phyloP scores from a whole-genome alignment of 768 basidiomycete species.

The Fistulinella prunicolor region DNA sequence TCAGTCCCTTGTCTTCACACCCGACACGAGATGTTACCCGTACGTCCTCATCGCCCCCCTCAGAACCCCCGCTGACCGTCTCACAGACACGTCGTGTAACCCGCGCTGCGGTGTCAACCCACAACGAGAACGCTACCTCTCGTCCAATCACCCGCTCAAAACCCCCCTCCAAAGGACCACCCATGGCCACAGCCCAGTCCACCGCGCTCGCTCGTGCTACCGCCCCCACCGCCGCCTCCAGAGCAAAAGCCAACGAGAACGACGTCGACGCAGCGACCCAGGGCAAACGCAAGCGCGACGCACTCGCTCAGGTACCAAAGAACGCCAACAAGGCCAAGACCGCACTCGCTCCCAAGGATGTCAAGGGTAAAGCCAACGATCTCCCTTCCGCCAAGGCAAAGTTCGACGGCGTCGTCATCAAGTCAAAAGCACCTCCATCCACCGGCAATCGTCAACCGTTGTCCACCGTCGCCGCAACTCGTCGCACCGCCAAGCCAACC shows the following conservation, averaged over 20 bases:
- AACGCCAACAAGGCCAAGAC: slow-evolving; percentile 42
- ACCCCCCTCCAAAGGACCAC: slow-evolving; percentile 40
- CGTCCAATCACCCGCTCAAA: slow-evolving; percentile 63
- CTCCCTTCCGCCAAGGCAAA: slow-evolving; percentile 43
- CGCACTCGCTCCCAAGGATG: slow-evolving; percentile 31
- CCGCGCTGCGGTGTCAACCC: slow-evolving; percentile 49
- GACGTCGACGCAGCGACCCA: slow-evolving; percentile 47
- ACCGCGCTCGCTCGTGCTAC: slow-evolving; percentile 40
- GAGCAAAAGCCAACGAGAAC: slow-evolving; percentile 36
- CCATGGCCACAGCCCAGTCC: slow-evolving; percentile 36
- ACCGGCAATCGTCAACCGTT: slow-evolving; percentile 48
- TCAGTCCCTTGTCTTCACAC: slow-evolving; percentile 31
- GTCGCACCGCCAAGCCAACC: slow-evolving; percentile 36
- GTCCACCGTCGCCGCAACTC: slow-evolving; percentile 47
- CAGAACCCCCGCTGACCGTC: not conserved
- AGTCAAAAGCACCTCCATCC: slow-evolving; percentile 39
- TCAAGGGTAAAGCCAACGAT: slow-evolving; percentile 57
- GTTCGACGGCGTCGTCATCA: slow-evolving; percentile 63
- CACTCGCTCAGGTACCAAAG: slow-evolving; percentile 67
- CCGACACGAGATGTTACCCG: slow-evolving; percentile 42
- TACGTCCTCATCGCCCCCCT: slow-evolving; percentile 20
- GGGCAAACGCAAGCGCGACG: slow-evolving; percentile 74
- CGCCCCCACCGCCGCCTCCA: slow-evolving; percentile 39
- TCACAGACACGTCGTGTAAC: slow-evolving; percentile 62
- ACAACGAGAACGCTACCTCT: slow-evolving; percentile 69